phyloP scores from a whole-genome alignment of 164 flowering plant species.

The Warburgia ugandensis region DNA sequence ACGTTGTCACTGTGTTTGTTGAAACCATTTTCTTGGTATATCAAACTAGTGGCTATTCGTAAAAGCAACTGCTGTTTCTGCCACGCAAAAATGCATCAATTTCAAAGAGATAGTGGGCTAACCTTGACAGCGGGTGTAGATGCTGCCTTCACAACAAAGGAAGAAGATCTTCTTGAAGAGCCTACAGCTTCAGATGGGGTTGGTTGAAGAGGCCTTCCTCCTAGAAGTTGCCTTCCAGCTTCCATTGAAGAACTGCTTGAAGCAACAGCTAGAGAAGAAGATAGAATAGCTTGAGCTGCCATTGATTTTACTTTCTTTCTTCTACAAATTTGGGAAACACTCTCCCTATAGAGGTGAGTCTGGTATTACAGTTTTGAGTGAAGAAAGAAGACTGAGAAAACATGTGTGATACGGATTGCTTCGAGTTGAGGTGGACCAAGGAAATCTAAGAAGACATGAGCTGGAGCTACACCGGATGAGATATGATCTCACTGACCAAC shows the following conservation, averaged over 20 bases:
- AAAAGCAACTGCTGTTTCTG: too few species aligned
- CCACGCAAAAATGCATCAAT: too few species aligned
- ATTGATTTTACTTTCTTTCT: neutral
- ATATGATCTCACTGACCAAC: slow-evolving; percentile 8
- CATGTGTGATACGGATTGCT: neutral
- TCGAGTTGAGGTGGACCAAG: neutral
- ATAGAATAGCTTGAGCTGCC: slow-evolving; percentile 51
- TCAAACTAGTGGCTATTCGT: too few species aligned
- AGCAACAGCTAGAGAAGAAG: too few species aligned
- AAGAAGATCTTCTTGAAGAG: slow-evolving; percentile 39
- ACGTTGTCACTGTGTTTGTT: too few species aligned
- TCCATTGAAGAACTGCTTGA: slow-evolving; percentile 56
- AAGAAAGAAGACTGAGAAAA: neutral
- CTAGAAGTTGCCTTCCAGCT: slow-evolving; percentile 48
- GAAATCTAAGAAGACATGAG: slow-evolving; percentile 6
- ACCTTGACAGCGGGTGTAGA: slow-evolving; percentile 90
- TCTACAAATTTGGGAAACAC: too few species aligned
- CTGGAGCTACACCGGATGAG: slow-evolving; percentile 8
- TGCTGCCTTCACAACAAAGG: slow-evolving; percentile 68
- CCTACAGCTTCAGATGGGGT: slow-evolving; percentile 7
- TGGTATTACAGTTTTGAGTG: too few species aligned
- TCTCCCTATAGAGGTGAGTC: too few species aligned
- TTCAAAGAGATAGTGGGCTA: neutral
- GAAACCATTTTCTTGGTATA: too few species aligned
- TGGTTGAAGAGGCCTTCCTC: slow-evolving; percentile 37